Base-by-base conservation (phyloP, 1,284 basidiomycete genomes). In the Leccinum pachyderme region DNA sequence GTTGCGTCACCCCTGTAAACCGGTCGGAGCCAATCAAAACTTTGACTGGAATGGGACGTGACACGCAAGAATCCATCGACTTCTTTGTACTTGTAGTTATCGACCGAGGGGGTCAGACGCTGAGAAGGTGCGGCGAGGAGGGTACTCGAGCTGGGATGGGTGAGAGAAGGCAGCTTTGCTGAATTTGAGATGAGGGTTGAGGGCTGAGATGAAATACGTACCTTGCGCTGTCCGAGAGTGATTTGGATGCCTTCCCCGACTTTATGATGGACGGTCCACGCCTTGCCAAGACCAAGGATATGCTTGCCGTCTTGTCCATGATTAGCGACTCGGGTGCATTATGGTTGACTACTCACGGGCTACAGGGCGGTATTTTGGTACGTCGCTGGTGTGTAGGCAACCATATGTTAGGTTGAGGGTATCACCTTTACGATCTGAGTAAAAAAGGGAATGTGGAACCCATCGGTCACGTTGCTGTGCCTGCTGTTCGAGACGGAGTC, bases 371-470 rank as follows among this genome's bases (percentile, higher is more conserved):
- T 91, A 89, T 66, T 79, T 85, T 7, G 91, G 89, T 32, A 92
- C 72, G 60, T 87, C 81, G 32, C 82, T 79, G 15, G 79, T 68
- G 64, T 90, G 76, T 35, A 88, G 63, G 2, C 82, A 75, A n/a
- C 88, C 90, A 64, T 88, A 91, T 35, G 78, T 79, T 28, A 89
- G 68, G 63, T 88, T 92, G 56, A 84, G 71, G 46, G 72, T 62
- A 65, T 93, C 91, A 0, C 89, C 89, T 60, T 80, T 84, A 49
- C 80, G 75, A 66, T 92, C 89, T 5, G 81, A 81, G 64, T 81
- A 88, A 73, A 82, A 89, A 12, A 80, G 57, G 49, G 61, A 61
- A 32, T 64, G 72, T 45, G 70, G 70, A 22, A 63, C 58, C 60
- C 67, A 65, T 63, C 59, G 61, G 53, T 53, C 62, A 47, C 60